These are phyloP conservation scores for Thraustotheca clavata DNA, from an alignment of 352 stramenopile species.

Conservation along the genomic window DNA sequence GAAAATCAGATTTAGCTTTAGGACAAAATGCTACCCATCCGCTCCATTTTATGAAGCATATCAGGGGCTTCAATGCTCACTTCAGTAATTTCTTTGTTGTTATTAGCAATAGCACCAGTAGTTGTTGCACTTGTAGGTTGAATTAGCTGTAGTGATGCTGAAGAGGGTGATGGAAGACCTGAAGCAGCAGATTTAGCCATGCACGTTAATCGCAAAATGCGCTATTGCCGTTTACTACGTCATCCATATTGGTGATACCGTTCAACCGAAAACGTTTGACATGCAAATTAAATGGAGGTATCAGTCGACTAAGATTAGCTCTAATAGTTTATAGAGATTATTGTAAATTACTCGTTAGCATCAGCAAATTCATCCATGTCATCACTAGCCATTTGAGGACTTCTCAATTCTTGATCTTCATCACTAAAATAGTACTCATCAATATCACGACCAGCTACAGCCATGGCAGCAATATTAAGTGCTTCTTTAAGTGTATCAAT, in stretches of 20 bases:
- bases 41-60: conserved; percentile 21
- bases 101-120: not conserved
- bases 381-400: not conserved
- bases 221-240: too few species aligned
- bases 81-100: conserved; percentile 11
- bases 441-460: conserved; percentile 28
- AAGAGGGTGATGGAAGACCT: conserved; percentile 4
- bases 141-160: not conserved
- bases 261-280: too few species aligned
- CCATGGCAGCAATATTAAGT: conserved; percentile 53
- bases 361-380: conserved; percentile 5
- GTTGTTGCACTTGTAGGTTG: not conserved
- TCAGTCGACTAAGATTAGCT: too few species aligned
- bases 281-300: too few species aligned
- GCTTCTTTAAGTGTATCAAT: conserved; percentile 65
- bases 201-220: not conserved
- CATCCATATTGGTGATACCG: too few species aligned
- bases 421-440: conserved; percentile 13
- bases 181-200: conserved; percentile 18
- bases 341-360: not conserved
- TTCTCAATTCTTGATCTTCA: conserved; percentile 4
- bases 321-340: too few species aligned
- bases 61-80: not conserved
- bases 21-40: not conserved
- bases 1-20: not conserved